Evolutionary conservation across 768 basidiomycete species (phyloP), one percentile per base, ranked within the genome.

Genomic region (Mycena belliarum): DNA sequence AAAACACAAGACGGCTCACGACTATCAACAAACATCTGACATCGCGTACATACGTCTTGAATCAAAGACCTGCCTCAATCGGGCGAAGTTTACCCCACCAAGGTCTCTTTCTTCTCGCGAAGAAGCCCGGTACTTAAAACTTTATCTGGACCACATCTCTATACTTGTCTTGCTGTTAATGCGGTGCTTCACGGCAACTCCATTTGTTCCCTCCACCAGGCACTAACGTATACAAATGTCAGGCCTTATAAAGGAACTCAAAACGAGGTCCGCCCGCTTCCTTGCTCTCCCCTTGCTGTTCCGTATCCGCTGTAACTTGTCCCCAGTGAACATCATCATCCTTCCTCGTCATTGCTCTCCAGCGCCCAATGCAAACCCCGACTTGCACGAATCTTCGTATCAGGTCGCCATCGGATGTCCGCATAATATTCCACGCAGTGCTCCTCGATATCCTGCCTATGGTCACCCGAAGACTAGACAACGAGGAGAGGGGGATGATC

Each of bases 391-490:
- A 77, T 28, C 69, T 82, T 62, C 79, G 79, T 56, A 78, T 82
- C 48, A 73, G 80, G 63, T 82, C 81, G 23, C 80, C 82, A 18
- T 69, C 77, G 26, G 81, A 83, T 63, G 81, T 81, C 48, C 76
- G 80, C 15, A 69, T 85, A 61, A 82, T 92, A 68, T 91, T 92
- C 70, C 87, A 91, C 66, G 88, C 87, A 28, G 90, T 91, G 28
- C 74, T 79, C 35, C 75, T 82, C 49, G 75, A 81, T 48, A 73
- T 86, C n/a, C 75, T 90, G n/a, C 88, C 88, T 46, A 89, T 91
- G 80, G 87, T 92, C 66, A 82, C 86, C 43, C 81, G 88, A 54
- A 83, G 91, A 50, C 74, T 93, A 48, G 88, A 90, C 72, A 83
- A 84, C 18, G 88, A 89, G 59, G 91, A 93, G 70, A 77, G 91